These are phyloP conservation scores for Dujonia santamariae DNA, from an alignment of 1,139 yeast genomes.

Conservation along the genomic window DNA sequence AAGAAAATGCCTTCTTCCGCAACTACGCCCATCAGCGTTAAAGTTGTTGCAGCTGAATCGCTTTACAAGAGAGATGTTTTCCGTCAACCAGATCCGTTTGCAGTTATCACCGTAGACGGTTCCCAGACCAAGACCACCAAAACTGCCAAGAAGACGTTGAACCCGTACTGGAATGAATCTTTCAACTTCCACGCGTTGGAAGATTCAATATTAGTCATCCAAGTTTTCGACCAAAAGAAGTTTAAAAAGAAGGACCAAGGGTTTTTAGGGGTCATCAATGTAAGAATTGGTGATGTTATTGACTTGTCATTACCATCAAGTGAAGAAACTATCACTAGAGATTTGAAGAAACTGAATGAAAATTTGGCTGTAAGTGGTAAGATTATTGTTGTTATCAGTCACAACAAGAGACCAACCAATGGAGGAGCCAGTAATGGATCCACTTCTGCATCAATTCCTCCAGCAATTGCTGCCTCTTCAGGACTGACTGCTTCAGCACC, in stretches of 20 bases:
- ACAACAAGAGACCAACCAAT: constrained; percentile 19
- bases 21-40: constrained; percentile 52
- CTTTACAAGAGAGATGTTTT: constrained; percentile 93
- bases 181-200: constrained; percentile 77
- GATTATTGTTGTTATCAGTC: constrained; percentile 72
- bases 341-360: constrained; percentile 87
- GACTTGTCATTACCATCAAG: constrained; percentile 58
- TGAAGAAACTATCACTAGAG: constrained; percentile 91
- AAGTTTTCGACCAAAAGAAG: constrained; percentile 94
- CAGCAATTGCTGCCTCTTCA: constrained; percentile 14
- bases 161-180: constrained; percentile 97
- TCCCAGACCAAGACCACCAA: constrained; percentile 93
- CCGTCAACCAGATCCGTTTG: constrained; percentile 96
- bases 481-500: constrained; percentile 11
- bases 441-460: constrained; percentile 12
- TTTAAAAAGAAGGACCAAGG: constrained; percentile 99
- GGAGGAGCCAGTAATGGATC: constrained; percentile 9
- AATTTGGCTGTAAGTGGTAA: constrained; percentile 91
- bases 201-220: constrained; percentile 84
- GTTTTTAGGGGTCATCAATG: constrained; percentile 93
- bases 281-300: constrained; percentile 84
- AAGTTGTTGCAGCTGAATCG: constrained; percentile 94
- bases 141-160: constrained; percentile 88
- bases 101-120: constrained; percentile 95
- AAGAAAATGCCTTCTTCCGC: constrained; percentile 15